A percentile compares a stretch with the other conserved stretches of the same genome.
Conservation (phyloP, 208 protist genomes). For the Leishmania guyanensis region DNA sequence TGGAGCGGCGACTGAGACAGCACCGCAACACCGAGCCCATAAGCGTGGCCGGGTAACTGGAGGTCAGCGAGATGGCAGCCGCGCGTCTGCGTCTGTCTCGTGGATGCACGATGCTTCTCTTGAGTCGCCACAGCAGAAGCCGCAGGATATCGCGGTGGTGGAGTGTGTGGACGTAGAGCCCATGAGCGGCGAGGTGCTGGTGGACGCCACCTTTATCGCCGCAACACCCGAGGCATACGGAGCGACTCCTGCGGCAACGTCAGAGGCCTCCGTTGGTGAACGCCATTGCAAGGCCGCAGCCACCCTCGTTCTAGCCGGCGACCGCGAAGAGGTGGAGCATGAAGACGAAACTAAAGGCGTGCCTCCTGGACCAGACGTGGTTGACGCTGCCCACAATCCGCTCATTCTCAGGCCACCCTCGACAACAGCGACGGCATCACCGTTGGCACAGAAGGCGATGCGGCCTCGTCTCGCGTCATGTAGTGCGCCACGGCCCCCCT, state of each 20-base stretch:
- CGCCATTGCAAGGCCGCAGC: not conserved
- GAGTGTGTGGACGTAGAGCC: not conserved
- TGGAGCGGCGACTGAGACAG: not conserved
- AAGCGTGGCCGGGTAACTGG: not conserved
- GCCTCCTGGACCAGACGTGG: not conserved
- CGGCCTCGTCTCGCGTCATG: constrained; percentile 2
- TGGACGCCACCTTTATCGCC: constrained; percentile 4
- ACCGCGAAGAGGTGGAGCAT: not conserved
- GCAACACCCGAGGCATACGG: constrained; percentile 2
- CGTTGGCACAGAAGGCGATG: not conserved
- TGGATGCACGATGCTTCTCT: constrained; percentile 4
- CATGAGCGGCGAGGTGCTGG: constrained; percentile 8
- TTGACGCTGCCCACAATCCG: not conserved
- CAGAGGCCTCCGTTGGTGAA: not conserved
- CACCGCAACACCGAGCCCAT: not conserved
- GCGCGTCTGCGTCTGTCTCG: not conserved
- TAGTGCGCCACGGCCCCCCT: constrained; percentile 16
- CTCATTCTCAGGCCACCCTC: not conserved
- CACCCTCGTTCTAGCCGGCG: not conserved
- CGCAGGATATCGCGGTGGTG: not conserved
- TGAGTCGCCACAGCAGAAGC: not conserved
- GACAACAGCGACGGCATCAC: not conserved
- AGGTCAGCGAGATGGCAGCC: not conserved
- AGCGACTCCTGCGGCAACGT: not conserved
- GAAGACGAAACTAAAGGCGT: not conserved